A percentile compares a stretch with the other conserved stretches of the same genome.
Evolutionary conservation across 352 stramenopile species (phyloP).

Genomic region (Phytopythium delawarense): DNA sequence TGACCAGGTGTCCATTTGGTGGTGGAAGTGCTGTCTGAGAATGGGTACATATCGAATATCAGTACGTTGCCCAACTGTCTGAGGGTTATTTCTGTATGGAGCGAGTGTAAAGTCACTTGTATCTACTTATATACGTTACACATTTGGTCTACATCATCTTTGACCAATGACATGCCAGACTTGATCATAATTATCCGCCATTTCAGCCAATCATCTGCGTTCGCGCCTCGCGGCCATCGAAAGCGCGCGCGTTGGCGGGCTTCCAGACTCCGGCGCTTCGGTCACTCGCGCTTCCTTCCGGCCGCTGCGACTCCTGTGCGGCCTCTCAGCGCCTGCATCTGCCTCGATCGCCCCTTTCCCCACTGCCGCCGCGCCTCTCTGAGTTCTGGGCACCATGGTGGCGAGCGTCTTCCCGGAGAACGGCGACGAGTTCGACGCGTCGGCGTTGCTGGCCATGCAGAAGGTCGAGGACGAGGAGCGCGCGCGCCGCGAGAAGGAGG

Average conservation of each 20-base stretch:
- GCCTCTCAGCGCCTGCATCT: not conserved
- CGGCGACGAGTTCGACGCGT: constrained; percentile 24
- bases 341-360: not conserved
- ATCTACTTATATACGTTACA: not conserved
- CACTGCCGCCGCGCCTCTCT: not conserved
- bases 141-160: not conserved
- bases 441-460: constrained; percentile 81
- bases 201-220: constrained; percentile 7
- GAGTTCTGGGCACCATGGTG: constrained; percentile 37
- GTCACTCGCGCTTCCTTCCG: not conserved
- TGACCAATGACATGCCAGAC: not conserved
- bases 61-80: not conserved
- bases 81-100: not conserved
- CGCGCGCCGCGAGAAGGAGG: constrained; percentile 15
- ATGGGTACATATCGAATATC: not conserved
- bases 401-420: constrained; percentile 25
- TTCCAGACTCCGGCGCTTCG: not conserved
- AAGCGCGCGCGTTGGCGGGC: constrained; percentile 1
- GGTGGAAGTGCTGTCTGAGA: not conserved
- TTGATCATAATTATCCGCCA: not conserved
- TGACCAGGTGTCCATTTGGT: not conserved
- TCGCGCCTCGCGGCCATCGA: constrained; percentile 6
- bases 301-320: not conserved
- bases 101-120: not conserved
- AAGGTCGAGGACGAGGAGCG: constrained; percentile 55